phyloP scores from a whole-genome alignment of 129 eudicot species.

The Heracleum sosnowskyi region DNA sequence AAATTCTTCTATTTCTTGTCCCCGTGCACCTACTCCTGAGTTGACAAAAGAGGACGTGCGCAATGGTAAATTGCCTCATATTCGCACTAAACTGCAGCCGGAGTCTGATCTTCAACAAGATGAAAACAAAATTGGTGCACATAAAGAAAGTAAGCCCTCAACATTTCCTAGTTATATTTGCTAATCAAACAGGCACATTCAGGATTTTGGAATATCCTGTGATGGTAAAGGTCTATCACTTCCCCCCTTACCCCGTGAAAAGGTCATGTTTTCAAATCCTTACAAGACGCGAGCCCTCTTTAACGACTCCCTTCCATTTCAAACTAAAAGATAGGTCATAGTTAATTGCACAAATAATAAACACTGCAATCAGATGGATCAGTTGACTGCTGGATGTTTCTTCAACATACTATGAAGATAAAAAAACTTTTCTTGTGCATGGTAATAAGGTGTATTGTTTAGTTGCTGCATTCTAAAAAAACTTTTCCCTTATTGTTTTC shows the following conservation, averaged over 20 bases:
- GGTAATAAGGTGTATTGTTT: neutral
- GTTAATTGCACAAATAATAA: neutral
- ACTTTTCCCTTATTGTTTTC: neutral
- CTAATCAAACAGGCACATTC: neutral
- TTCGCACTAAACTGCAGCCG: conserved; percentile 40
- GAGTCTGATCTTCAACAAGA: conserved; percentile 28
- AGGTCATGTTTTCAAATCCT: neutral
- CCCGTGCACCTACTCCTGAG: conserved; percentile 39
- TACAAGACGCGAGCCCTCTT: neutral
- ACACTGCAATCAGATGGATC: too few relatives aligned
- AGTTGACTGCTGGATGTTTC: too few relatives aligned
- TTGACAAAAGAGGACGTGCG: conserved; percentile 39
- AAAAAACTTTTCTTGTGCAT: neutral
- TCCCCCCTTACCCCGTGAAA: neutral
- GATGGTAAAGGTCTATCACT: neutral
- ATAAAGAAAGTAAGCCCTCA: conserved; percentile 25
- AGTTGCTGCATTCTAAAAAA: neutral
- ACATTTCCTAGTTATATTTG: neutral
- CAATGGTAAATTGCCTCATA: conserved; percentile 32
- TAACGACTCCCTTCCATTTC: neutral
- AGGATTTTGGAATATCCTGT: neutral
- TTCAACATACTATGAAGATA: too few relatives aligned
- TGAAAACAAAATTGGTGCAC: conserved; percentile 22
- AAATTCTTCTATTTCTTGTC: conserved; percentile 33
- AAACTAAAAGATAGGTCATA: neutral